A percentile compares a stretch with the other conserved stretches of the same genome.
Conservation (phyloP, 1,139 yeast species). For the Torulaspora pretoriensis region DNA sequence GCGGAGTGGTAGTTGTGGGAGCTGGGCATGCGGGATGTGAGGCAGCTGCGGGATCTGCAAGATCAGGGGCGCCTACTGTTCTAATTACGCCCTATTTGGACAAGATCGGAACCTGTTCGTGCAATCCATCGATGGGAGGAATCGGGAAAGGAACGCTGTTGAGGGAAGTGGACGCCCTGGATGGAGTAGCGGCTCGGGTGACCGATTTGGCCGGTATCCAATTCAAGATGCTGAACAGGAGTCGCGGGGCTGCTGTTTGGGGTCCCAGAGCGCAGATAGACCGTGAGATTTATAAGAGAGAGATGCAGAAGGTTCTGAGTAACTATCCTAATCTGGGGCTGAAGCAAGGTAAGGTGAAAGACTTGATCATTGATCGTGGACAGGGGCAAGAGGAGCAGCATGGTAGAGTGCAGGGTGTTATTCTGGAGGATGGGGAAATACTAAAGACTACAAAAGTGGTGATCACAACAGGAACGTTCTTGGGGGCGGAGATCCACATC, state of each 20-base stretch:
- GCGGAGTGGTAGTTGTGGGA: slow-evolving; percentile 84
- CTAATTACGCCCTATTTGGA: slow-evolving; percentile 70
- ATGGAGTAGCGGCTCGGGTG: slow-evolving; percentile 80
- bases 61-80: slow-evolving; percentile 70
- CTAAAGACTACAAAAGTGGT: slow-evolving; percentile 65
- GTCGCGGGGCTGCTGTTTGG: slow-evolving; percentile 97
- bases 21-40: slow-evolving; percentile 99
- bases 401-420: slow-evolving; percentile 61
- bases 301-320: slow-evolving; percentile 69
- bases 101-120: slow-evolving; percentile 90
- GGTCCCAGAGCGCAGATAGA: slow-evolving; percentile 98
- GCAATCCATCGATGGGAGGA: slow-evolving; percentile 98
- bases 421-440: slow-evolving; percentile 62
- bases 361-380: slow-evolving; percentile 58
- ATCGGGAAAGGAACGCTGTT: slow-evolving; percentile 94
- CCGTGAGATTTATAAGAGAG: slow-evolving; percentile 66
- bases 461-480: slow-evolving; percentile 92
- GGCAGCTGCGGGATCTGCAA: slow-evolving; percentile 90
- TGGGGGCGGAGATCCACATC: slow-evolving; percentile 91
- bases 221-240: slow-evolving; percentile 77
- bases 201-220: slow-evolving; percentile 94
- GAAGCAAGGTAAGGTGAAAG: slow-evolving; percentile 75
- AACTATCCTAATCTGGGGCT: slow-evolving; percentile 52
- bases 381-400: slow-evolving; percentile 36
- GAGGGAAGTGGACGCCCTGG: slow-evolving; percentile 92